A percentile compares a stretch with the other conserved stretches of the same genome.
Evolutionary conservation across 306 rosid genomes (phyloP).

Genomic region (Corylus heterophylla): DNA sequence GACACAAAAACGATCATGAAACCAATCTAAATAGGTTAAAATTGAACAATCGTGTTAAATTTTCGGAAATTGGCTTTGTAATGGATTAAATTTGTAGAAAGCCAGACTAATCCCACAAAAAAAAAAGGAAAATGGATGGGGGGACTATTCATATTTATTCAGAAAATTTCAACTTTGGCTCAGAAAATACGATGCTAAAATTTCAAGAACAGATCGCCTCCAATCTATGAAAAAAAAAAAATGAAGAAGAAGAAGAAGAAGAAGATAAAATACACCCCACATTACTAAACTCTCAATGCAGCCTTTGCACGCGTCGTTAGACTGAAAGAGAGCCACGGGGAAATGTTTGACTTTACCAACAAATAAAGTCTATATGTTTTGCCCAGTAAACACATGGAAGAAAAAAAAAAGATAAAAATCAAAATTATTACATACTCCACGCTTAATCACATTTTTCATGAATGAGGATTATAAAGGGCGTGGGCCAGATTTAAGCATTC

Average conservation of each 20-base stretch:
- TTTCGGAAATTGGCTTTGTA: no score
- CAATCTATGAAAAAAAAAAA: no score
- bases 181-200: background rate
- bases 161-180: background rate
- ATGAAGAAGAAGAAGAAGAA: no score
- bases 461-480: constrained; percentile 15
- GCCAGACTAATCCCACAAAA: no score
- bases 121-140: no score
- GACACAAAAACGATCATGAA: no score
- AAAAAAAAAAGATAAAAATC: no score
- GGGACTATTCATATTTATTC: background rate
- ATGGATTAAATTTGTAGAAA: no score
- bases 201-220: background rate
- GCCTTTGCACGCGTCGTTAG: background rate
- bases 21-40: background rate
- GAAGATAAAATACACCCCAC: background rate
- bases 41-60: no score
- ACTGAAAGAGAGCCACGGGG: background rate
- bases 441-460: background rate
- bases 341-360: background rate
- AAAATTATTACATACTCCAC: background rate
- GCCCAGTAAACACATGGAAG: background rate
- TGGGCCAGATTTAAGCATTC: background rate
- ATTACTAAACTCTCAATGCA: background rate
- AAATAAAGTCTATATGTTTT: background rate